Conservation (phyloP, 108 stramenopile species). For the Skeletonema tropicum region DNA sequence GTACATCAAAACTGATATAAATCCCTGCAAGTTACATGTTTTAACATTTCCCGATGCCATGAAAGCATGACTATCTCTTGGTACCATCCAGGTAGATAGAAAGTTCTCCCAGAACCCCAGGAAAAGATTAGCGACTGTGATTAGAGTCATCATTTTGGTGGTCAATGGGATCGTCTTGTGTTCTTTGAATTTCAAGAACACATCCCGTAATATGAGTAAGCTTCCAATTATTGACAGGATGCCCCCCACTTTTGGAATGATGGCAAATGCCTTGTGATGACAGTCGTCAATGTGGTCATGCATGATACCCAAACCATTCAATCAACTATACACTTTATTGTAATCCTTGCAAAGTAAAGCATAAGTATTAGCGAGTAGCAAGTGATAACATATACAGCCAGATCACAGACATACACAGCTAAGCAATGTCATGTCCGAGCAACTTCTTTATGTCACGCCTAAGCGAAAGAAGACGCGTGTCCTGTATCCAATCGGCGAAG, state of each 20-base stretch:
- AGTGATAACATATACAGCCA: too few species aligned
- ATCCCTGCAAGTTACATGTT: slow-evolving; percentile 12
- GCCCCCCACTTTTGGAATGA: slow-evolving; percentile 10
- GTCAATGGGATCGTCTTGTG: slow-evolving; percentile 6
- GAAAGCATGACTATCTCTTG: neutral
- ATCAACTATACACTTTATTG: too few species aligned
- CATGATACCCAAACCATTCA: too few species aligned
- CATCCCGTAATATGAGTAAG: slow-evolving; percentile 7
- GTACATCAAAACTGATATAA: neutral
- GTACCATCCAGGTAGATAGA: slow-evolving; percentile 12
- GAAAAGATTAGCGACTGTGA: slow-evolving; percentile 5
- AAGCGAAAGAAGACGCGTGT: too few species aligned
- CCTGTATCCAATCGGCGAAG: too few species aligned
- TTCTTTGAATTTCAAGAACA: neutral
- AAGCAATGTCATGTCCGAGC: too few species aligned
- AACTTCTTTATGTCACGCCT: too few species aligned
- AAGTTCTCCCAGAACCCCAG: neutral
- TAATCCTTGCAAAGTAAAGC: too few species aligned
- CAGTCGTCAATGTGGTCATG: neutral
- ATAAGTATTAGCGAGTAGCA: too few species aligned
- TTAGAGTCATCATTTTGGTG: neutral
- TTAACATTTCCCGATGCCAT: slow-evolving; percentile 1
- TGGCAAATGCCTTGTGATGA: neutral
- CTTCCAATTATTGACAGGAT: slow-evolving; percentile 1
- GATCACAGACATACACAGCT: too few species aligned